These are phyloP conservation scores for Fennellomyces sp. DNA, from an alignment of 371 early-diverging fungal genomes.

Conservation along the genomic window DNA sequence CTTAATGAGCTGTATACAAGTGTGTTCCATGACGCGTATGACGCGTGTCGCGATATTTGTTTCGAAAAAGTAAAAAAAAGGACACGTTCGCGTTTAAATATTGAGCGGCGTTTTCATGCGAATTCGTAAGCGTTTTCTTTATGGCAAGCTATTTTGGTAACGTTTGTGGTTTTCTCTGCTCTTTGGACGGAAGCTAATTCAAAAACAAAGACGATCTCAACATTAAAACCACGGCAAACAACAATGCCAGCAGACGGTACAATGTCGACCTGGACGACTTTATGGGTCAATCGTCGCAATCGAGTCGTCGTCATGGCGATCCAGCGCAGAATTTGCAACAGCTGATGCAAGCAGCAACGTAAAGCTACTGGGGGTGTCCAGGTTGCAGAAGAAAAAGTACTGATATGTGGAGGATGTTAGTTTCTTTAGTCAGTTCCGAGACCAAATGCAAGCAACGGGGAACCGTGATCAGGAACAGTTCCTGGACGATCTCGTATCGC, in stretches of 20 bases:
- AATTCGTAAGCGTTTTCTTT: not conserved
- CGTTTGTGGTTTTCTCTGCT: not conserved
- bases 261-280: conserved; percentile 12
- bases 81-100: no score
- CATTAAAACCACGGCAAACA: not conserved
- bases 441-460: conserved; percentile 42
- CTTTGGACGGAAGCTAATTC: not conserved
- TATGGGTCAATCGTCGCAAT: not conserved
- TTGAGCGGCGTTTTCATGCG: not conserved
- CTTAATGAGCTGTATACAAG: conserved; percentile 9
- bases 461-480: conserved; percentile 49
- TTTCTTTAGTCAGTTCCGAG: conserved; percentile 37
- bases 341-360: conserved; percentile 42
- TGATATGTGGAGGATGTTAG: conserved; percentile 11
- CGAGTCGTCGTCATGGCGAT: not conserved
- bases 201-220: conserved; percentile 3
- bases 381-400: not conserved
- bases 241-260: not conserved
- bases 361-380: not conserved
- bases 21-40: not conserved
- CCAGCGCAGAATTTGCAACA: conserved; percentile 21
- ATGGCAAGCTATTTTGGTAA: conserved; percentile 12
- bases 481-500: conserved; percentile 49
- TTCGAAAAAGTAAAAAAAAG: not conserved
- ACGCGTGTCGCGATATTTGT: not conserved